These are phyloP conservation scores for Erythrophleum fordii DNA, from an alignment of 306 rosid genomes.

Conservation along the genomic window DNA sequence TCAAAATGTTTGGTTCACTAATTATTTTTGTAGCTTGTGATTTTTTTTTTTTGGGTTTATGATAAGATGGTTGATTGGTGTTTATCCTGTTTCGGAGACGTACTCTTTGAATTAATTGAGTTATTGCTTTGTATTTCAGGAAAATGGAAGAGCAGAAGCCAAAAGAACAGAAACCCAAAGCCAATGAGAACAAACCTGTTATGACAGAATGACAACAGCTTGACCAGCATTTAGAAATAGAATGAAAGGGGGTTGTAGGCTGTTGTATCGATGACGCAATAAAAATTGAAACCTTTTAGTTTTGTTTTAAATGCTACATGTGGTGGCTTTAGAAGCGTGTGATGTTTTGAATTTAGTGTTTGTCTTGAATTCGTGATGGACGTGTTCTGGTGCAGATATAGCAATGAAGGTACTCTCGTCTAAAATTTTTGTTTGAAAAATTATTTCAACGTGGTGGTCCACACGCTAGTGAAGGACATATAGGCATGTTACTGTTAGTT, in stretches of 20 bases:
- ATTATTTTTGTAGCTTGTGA: not conserved
- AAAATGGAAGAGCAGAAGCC: constrained; percentile 95
- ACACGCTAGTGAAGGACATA: not conserved
- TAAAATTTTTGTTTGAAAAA: not conserved
- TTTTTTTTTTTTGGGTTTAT: not conserved
- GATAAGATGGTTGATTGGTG: not conserved
- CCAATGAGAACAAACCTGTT: constrained; percentile 91
- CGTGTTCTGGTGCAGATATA: not conserved
- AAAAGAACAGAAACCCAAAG: constrained; percentile 81
- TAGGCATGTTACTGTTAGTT: not conserved
- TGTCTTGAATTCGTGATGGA: constrained; percentile 6
- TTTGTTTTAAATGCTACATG: not conserved
- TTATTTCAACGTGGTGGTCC: not conserved
- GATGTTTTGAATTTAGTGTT: constrained; percentile 22
- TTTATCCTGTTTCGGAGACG: constrained; percentile 19
- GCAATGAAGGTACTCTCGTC: not conserved
- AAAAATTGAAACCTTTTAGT: not conserved
- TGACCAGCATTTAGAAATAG: constrained; percentile 16
- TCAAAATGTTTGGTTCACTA: not conserved
- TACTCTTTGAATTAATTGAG: constrained; percentile 15
- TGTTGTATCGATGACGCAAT: constrained; percentile 15
- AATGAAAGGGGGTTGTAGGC: constrained; percentile 30
- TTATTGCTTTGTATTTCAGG: constrained; percentile 50
- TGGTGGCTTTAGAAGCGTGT: not conserved
- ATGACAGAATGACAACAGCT: constrained; percentile 77